A percentile compares a stretch with the other conserved stretches of the same genome.
These are phyloP conservation scores for Penicillium sp. DNA, from an alignment of 2,329 filamentous ascomycete genomes.

Conservation along the genomic window DNA sequence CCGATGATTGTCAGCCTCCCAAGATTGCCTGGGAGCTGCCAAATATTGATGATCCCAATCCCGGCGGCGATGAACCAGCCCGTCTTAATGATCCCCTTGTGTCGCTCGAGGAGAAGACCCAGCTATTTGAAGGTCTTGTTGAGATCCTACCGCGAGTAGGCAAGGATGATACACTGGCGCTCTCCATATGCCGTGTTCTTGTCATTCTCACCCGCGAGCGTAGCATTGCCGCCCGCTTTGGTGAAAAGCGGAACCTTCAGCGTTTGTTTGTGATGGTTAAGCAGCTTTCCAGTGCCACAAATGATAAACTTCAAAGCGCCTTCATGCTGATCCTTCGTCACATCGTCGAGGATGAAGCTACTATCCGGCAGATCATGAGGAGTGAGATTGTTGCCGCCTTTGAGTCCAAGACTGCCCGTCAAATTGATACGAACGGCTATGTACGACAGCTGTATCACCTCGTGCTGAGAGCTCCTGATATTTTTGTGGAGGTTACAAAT, in stretches of 20 bases:
- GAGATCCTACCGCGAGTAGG: conserved; percentile 81
- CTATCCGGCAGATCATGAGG: conserved; percentile 85
- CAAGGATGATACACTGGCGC: conserved; percentile 79
- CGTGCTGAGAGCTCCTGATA: conserved; percentile 73
- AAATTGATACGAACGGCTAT: conserved; percentile 69
- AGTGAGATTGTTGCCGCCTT: conserved; percentile 82
- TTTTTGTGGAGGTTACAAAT: conserved; percentile 85
- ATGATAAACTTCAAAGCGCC: conserved; percentile 69
- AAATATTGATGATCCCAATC: conserved; percentile 45
- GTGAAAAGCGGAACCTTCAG: conserved; percentile 85
- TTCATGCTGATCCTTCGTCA: conserved; percentile 88
- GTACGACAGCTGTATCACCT: conserved; percentile 74
- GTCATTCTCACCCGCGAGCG: conserved; percentile 83
- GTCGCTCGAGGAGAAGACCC: conserved; percentile 62
- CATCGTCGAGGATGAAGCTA: conserved; percentile 90
- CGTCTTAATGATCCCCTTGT: conserved; percentile 62
- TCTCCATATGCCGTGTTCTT: conserved; percentile 78
- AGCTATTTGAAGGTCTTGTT: conserved; percentile 73
- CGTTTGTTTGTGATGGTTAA: conserved; percentile 93
- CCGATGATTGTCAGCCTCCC: conserved; percentile 78
- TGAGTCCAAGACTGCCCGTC: conserved; percentile 56
- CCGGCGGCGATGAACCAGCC: conserved; percentile 56
- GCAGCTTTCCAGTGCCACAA: conserved; percentile 77
- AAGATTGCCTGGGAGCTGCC: conserved; percentile 68
- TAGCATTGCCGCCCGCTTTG: conserved; percentile 69